phyloP scores from a whole-genome alignment of 345 rosid genomes.

The Gossypioides kirkii region DNA sequence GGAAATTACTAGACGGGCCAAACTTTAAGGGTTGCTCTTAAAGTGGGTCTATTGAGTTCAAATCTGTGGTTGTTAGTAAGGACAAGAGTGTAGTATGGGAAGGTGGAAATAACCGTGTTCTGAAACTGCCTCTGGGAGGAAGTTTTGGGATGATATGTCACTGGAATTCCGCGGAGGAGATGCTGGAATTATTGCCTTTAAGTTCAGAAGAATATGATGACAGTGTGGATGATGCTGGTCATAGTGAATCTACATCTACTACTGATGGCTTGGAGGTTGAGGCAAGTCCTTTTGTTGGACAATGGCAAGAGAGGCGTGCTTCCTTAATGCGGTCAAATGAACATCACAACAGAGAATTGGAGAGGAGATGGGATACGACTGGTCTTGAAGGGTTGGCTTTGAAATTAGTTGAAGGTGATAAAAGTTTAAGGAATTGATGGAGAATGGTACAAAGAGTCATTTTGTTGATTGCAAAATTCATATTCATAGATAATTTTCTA shows the following conservation, averaged over 20 bases:
- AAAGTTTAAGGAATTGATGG: constrained; percentile 80
- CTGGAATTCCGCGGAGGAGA: constrained; percentile 67
- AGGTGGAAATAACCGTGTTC: constrained; percentile 60
- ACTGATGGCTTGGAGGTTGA: constrained; percentile 32
- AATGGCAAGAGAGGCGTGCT: constrained; percentile 80
- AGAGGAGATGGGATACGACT: constrained; percentile 67
- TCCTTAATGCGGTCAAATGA: constrained; percentile 85
- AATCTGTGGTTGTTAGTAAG: constrained; percentile 47
- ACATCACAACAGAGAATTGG: constrained; percentile 48
- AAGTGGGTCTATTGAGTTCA: constrained; percentile 58
- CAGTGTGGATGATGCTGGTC: constrained; percentile 19
- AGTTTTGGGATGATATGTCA: constrained; percentile 52
- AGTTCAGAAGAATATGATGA: constrained; percentile 28
- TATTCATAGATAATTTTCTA: neutral
- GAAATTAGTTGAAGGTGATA: constrained; percentile 80
- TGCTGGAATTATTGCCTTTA: constrained; percentile 43
- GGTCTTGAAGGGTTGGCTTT: constrained; percentile 70
- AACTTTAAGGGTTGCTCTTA: too few species aligned
- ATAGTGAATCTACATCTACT: constrained; percentile 37
- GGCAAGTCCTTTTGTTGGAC: constrained; percentile 73
- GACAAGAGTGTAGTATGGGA: constrained; percentile 72
- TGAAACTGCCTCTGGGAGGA: constrained; percentile 61
- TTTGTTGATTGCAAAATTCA: neutral
- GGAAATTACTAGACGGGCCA: too few species aligned
- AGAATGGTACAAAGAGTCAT: constrained; percentile 53